Evolutionary conservation across 2,329 filamentous ascomycete genomes (phyloP), one percentile per base, ranked within the genome.

Genomic region (Ophiostoma sp.): DNA sequence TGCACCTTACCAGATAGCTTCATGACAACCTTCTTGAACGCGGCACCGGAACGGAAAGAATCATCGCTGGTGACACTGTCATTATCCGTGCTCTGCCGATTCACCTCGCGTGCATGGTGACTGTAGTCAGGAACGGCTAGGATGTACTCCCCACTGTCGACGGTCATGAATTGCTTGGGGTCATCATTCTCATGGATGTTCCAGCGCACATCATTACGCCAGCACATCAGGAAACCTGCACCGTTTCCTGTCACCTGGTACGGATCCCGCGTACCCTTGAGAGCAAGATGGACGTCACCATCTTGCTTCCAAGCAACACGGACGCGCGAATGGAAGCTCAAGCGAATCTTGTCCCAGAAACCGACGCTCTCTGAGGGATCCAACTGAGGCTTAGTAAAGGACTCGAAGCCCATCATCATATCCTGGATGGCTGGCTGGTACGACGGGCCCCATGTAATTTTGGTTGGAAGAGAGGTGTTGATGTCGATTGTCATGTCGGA

Each of bases 391-490:
- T 99, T 99, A 0, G 95, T 98, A 80, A 99, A 98, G 2, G 93
- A 95, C 82, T 99, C 96, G 75, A 99, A 93, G 33, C 95, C 95
- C 88, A 98, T 98, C 96, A 99, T 99, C 92, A 98, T 97, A 79
- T 99, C 97, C 81, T 99, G 96, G 68, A 99, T 95, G 1, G 95
- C 95, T 36, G 97, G 96, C 79, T 99, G 97, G 79, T 98, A 99
- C 1, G 95, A 97, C 63, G 96, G 95, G 8, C 95, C 95, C 97
- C 96, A 99, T 0, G 95, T 98, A 71, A 99, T 95, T 61, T 93
- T 90, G 0, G 96, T 99, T 1, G 97, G 93, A 74, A 95, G 89
- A 71, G 91, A 92, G 1, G 95, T 98, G 81, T 98, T 97, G 81
- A 99, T 95, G 76, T 97, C 93, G 78, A 99, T 87, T 45, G 88